Evolutionary conservation across 1,284 basidiomycete species (phyloP), one percentile per base, ranked within the genome.

Genomic region (Moesziomyces aphidis): DNA sequence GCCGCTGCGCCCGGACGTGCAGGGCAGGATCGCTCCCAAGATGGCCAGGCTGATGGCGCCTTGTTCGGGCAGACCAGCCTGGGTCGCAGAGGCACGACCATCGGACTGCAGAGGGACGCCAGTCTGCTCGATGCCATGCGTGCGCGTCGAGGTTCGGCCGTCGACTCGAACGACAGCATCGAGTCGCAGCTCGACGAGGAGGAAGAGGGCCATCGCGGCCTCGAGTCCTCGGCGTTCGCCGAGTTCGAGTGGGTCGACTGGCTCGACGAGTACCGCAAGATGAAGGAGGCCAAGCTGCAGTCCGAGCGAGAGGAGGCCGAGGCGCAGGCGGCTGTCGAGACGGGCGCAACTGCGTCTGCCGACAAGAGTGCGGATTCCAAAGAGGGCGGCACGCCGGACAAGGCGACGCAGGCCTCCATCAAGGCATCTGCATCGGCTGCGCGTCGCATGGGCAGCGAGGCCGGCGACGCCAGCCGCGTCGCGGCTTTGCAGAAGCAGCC

Each of bases 221-320:
- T 68, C 13, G 61, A 52, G 17, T 59, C 69, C 9, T 62, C 66
- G 1, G 65, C 72, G 11, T 75, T 75, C 51, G 73, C 73, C 46
- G 87, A 87, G 39, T 87, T 89, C 58, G 88, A 89, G 71, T 89
- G 88, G 88, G 87, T 89, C 31, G 88, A 89, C 73, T 89, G 88
- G 88, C 83, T 88, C 55, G 88, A 89, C 76, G 87, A 87, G 74
- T 89, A 89, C 77, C 86, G 87, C 56, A 84, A 86, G 60, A 86
- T 87, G 85, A 89, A 89, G 77, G 87, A 87, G 52, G 87, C 87
- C 51, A 88, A 88, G 80, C 84, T 89, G 36, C 75, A 85, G 28
- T 86, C 87, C 0, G 86, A 87, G 66, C 71, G 70, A 23, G 71
- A 74, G 28, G 66, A 66, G 53, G 66, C 67, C 4, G 68, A 75